Base-by-base conservation (phyloP, 768 basidiomycete genomes). In the Tylopilus vinaceipallidus region DNA sequence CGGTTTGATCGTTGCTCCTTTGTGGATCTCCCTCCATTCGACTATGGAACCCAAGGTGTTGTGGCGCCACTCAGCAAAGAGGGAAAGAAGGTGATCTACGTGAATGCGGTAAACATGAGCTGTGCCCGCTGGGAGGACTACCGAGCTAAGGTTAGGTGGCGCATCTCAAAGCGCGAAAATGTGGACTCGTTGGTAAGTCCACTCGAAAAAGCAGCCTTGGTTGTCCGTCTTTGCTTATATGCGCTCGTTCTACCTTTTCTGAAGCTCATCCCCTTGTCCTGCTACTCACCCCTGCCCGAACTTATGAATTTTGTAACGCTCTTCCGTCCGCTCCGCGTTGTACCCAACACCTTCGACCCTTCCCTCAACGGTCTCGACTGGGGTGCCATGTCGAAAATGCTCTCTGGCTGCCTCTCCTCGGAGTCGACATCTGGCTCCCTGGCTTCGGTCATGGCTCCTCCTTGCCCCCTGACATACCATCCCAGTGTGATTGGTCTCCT, bases 251-350 rank as follows among this genome's bases (percentile, higher is more conserved):
- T n/a, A n/a, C n/a, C 19, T 6, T 10, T 2, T n/a, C n/a, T n/a
- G n/a, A 45, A 95, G 91, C 78, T 91, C 9, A 84, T 88, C 7
- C 92, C 92, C 1, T 75, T 98, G 6, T 82, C 83, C 9, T 82
- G 95, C 2, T 95, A 98, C 62, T 95, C 93, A 0, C 77, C 88
- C 0, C 79, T 97, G 5, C 88, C 90, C 0, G 95, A 98, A 62
- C 78, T 99, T 1, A 82, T 84, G 52, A 69, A 73, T 2, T 86
- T 99, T 45, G 91, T 97, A 22, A 71, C 77, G 0, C 76, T 95
- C 16, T 97, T 99, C 69, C 78, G 79, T 17, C 95, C 95, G 0
- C 75, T 71, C 34, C 75, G 79, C 4, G 68, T 98, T 1, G 78
- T 91, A 2, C 95, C 95, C 0, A 95, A 95, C 59, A 88, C 90